Evolutionary conservation across 2,329 filamentous ascomycete species (phyloP).

Genomic region (Neonectria sp.): DNA sequence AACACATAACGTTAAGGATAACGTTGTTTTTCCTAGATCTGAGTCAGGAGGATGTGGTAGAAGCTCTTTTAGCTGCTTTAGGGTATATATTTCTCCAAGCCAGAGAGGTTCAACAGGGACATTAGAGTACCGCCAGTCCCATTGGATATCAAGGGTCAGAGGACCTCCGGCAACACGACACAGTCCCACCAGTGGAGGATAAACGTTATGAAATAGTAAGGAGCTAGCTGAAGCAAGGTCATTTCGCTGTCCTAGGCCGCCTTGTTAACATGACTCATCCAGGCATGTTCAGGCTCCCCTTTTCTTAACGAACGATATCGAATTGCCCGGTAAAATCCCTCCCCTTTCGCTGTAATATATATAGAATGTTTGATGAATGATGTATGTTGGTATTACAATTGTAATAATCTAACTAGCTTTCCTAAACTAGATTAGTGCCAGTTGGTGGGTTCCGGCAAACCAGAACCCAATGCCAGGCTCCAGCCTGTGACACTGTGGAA

Average conservation of each 20-base stretch:
- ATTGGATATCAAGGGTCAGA: too few relatives aligned
- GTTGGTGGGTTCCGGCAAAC: too few relatives aligned
- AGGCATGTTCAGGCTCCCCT: conserved; percentile 1
- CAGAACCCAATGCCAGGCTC: too few relatives aligned
- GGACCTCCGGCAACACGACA: not conserved
- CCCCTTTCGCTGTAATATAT: conserved; percentile 5
- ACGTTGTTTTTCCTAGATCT: too few relatives aligned
- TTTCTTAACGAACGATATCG: not conserved
- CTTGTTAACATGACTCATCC: not conserved
- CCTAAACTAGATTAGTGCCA: not conserved
- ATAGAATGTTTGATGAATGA: conserved; percentile 14
- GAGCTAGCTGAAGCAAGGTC: not conserved
- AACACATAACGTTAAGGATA: too few relatives aligned
- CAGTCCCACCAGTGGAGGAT: conserved; percentile 1
- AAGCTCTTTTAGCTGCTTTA: too few relatives aligned
- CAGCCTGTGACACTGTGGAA: too few relatives aligned
- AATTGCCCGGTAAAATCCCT: conserved; percentile 1
- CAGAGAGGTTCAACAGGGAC: too few relatives aligned
- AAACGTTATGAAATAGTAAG: conserved; percentile 1
- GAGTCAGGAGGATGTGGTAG: too few relatives aligned
- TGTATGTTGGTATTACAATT: not conserved
- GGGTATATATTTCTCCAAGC: too few relatives aligned
- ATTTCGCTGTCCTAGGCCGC: not conserved
- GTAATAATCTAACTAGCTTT: not conserved
- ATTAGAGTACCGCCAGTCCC: too few relatives aligned